phyloP scores from a whole-genome alignment of 495 filamentous ascomycete species.

The Neurospora sp. region DNA sequence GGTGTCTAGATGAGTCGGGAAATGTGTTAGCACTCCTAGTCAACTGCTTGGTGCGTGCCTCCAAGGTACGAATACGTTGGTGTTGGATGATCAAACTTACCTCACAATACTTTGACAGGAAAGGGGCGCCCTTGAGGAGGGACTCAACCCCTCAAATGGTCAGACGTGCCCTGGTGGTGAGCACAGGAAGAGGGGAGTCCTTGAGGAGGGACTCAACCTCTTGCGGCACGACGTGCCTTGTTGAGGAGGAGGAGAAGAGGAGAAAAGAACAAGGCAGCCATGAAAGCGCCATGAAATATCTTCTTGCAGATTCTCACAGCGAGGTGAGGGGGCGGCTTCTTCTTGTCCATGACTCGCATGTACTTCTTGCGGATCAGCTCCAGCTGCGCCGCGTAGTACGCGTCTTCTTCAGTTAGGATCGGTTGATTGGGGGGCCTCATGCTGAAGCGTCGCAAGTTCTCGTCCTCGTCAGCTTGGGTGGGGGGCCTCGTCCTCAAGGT shows the following conservation, averaged over 20 bases:
- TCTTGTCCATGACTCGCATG: background rate
- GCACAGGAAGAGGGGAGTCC: background rate
- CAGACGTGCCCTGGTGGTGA: too few species aligned
- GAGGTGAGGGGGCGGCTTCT: background rate
- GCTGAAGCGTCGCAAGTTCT: background rate
- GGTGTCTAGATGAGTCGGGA: background rate
- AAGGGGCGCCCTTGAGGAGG: background rate
- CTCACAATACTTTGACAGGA: background rate
- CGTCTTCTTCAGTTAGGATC: background rate
- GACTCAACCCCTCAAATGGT: background rate
- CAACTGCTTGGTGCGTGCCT: background rate
- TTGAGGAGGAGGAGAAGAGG: background rate
- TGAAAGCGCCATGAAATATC: background rate
- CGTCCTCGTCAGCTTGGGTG: background rate
- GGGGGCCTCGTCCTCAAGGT: background rate
- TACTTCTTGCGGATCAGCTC: background rate
- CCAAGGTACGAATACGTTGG: background rate
- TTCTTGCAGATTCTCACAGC: background rate
- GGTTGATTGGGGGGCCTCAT: background rate
- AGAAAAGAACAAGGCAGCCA: background rate
- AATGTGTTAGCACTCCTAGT: background rate
- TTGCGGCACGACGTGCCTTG: background rate
- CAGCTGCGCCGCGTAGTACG: background rate
- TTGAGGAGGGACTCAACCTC: background rate
- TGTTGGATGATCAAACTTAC: background rate